These are phyloP conservation scores for Ustilago crameri DNA, from an alignment of 1,284 basidiomycete species.

Conservation along the genomic window DNA sequence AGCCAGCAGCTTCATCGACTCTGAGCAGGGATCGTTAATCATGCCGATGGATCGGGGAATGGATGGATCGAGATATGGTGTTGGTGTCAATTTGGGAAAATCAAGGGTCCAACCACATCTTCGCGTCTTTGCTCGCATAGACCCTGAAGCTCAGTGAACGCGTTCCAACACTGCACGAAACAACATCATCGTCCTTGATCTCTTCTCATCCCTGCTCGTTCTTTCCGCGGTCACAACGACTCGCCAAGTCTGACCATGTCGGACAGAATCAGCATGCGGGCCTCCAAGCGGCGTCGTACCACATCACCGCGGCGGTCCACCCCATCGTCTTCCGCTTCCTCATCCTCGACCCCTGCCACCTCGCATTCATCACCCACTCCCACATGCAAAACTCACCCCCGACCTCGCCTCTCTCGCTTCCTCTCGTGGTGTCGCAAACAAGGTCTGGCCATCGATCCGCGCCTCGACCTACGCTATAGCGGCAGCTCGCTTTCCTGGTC, in stretches of 20 bases:
- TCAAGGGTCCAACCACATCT: background rate
- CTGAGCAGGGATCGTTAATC: too few species aligned
- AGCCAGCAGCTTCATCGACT: background rate
- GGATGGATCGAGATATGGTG: background rate
- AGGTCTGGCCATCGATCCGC: conserved; percentile 11
- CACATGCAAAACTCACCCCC: background rate
- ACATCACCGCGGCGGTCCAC: background rate
- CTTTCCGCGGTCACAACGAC: background rate
- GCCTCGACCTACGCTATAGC: conserved; percentile 21
- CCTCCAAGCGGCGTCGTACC: conserved; percentile 7
- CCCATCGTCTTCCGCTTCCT: background rate
- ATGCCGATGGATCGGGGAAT: too few species aligned
- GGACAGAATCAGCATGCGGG: background rate
- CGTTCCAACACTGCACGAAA: background rate
- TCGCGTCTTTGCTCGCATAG: background rate
- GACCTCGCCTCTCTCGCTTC: conserved; percentile 9
- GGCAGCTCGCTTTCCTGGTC: conserved; percentile 16
- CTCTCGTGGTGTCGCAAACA: conserved; percentile 20
- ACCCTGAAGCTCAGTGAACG: background rate
- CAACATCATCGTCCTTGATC: background rate
- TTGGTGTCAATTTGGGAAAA: background rate
- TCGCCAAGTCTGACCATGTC: background rate
- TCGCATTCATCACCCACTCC: conserved; percentile 11
- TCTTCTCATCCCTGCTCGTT: background rate
- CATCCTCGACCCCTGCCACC: conserved; percentile 6